These are phyloP conservation scores for Fraxinus dipetala DNA, from an alignment of 305 asterid genomes.

Conservation along the genomic window DNA sequence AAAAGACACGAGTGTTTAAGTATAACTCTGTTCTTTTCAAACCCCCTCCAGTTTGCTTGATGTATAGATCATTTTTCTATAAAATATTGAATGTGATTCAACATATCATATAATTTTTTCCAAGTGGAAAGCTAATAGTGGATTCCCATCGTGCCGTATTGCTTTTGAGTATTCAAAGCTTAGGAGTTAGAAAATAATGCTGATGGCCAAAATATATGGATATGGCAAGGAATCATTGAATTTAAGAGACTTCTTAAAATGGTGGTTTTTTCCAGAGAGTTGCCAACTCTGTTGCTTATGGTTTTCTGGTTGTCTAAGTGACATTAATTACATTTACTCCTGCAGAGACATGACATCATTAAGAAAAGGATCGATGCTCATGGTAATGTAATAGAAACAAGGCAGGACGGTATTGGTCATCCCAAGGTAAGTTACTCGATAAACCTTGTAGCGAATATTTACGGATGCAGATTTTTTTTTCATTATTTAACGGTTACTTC, in stretches of 20 bases:
- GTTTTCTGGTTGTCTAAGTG: conserved; percentile 19
- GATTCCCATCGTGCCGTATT: conserved; percentile 7
- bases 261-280: conserved; percentile 13
- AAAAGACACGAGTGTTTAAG: not conserved
- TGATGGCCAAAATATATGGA: not conserved
- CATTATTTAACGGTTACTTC: conserved; percentile 7
- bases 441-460: conserved; percentile 4
- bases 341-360: conserved; percentile 92
- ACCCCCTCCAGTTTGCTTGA: conserved; percentile 8
- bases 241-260: not conserved
- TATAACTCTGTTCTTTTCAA: conserved; percentile 7
- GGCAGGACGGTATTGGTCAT: conserved; percentile 82
- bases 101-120: not conserved
- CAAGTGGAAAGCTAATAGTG: not conserved
- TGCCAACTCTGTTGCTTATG: not conserved
- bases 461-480: conserved; percentile 1
- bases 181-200: not conserved
- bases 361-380: conserved; percentile 86
- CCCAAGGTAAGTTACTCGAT: conserved; percentile 61
- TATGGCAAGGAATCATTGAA: not conserved
- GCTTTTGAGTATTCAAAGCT: conserved; percentile 2
- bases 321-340: conserved; percentile 21
- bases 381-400: conserved; percentile 86
- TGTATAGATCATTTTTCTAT: not conserved
- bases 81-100: conserved; percentile 1